phyloP scores from a whole-genome alignment of 768 basidiomycete genomes.

The Pleurotus pulmonarius region DNA sequence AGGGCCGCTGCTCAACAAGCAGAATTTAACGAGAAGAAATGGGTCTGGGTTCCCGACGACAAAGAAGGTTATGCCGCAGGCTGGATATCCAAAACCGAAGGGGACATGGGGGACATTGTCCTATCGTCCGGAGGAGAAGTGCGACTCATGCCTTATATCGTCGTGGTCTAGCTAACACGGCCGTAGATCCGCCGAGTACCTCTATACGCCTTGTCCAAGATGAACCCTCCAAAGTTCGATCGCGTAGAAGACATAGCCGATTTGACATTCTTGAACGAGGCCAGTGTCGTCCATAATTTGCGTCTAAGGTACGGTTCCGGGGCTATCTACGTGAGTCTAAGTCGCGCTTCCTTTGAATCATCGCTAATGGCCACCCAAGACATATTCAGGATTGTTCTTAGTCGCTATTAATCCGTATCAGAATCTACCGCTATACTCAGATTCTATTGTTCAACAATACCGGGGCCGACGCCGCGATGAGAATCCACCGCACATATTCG shows the following conservation, averaged over 20 bases:
- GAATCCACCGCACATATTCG: constrained; percentile 95
- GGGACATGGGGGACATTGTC: constrained; percentile 78
- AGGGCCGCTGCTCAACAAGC: constrained; percentile 87
- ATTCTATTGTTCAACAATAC: constrained; percentile 85
- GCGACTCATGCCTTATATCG: constrained; percentile 23
- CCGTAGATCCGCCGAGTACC: constrained; percentile 63
- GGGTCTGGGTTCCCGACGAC: constrained; percentile 97
- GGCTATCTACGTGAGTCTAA: constrained; percentile 78
- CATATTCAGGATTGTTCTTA: constrained; percentile 94
- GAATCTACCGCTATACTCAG: constrained; percentile 85
- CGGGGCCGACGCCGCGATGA: constrained; percentile 85
- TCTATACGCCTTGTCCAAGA: constrained; percentile 83
- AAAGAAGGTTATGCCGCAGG: constrained; percentile 92
- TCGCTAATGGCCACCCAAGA: constrained; percentile 40
- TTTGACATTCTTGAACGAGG: constrained; percentile 96
- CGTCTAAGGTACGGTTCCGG: constrained; percentile 87
- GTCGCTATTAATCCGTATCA: constrained; percentile 99
- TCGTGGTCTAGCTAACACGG: neutral
- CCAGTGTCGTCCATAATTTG: constrained; percentile 97
- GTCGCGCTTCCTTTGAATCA: neutral
- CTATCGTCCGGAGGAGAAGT: constrained; percentile 86
- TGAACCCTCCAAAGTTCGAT: constrained; percentile 99
- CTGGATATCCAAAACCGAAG: constrained; percentile 87
- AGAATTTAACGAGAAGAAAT: constrained; percentile 96
- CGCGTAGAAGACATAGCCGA: constrained; percentile 97